A percentile compares a stretch with the other conserved stretches of the same genome.
Evolutionary conservation across 23 red algal genomes (phyloP).

Genomic region (Gracilaria vermiculophylla): DNA sequence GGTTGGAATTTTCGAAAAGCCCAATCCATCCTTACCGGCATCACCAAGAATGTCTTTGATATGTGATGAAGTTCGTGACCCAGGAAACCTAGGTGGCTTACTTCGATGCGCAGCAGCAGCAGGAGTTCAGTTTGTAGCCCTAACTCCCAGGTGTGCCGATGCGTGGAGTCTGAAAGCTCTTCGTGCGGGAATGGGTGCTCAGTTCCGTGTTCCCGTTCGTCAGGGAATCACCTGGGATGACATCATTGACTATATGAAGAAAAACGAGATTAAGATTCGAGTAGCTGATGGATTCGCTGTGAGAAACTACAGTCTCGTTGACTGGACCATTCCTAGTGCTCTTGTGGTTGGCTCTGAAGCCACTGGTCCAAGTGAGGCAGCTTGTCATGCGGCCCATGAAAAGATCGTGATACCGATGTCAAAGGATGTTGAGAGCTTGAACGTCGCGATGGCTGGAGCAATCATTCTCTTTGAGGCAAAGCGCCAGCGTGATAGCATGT

Average conservation of each 20-base stretch:
- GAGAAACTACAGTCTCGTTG: slow-evolving; percentile 13
- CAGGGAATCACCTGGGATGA: slow-evolving; percentile 37
- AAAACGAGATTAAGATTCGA: slow-evolving; percentile 16
- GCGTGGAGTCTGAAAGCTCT: slow-evolving; percentile 86
- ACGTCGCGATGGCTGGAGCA: slow-evolving; percentile 87
- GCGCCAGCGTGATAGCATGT: slow-evolving; percentile 52
- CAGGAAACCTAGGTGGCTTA: slow-evolving; percentile 92
- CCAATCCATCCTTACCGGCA: not conserved
- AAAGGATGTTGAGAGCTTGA: slow-evolving; percentile 75
- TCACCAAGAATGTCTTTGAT: slow-evolving; percentile 46
- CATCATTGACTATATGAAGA: slow-evolving; percentile 19
- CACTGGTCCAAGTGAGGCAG: slow-evolving; percentile 63
- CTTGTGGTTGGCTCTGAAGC: slow-evolving; percentile 87
- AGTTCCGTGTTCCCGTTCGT: slow-evolving; percentile 73
- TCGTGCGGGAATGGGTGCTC: slow-evolving; percentile 95
- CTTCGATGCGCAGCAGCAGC: slow-evolving; percentile 81
- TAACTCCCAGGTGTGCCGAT: slow-evolving; percentile 80
- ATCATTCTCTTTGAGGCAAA: slow-evolving; percentile 88
- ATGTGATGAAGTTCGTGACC: slow-evolving; percentile 84
- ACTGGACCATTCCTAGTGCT: slow-evolving; percentile 46
- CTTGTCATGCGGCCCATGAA: slow-evolving; percentile 31
- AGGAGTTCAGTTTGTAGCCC: slow-evolving; percentile 56
- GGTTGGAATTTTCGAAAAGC: slow-evolving; percentile 71
- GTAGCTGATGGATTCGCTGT: slow-evolving; percentile 56
- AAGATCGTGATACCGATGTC: slow-evolving; percentile 81